A percentile compares a stretch with the other conserved stretches of the same genome.
These are phyloP conservation scores for Silybum marianum DNA, from an alignment of 129 eudicot species.

Conservation along the genomic window DNA sequence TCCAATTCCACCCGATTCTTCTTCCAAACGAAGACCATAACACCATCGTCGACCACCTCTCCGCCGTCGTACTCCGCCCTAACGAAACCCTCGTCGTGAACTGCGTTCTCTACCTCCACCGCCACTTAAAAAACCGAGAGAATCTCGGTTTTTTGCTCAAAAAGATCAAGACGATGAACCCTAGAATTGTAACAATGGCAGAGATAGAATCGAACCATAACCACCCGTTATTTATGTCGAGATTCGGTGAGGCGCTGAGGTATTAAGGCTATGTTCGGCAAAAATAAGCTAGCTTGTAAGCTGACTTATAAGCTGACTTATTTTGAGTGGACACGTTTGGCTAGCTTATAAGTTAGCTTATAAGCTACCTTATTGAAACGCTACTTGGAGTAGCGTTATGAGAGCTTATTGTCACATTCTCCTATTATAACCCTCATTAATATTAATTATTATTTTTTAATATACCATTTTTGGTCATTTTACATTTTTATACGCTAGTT, in stretches of 20 bases:
- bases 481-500: too few relatives aligned
- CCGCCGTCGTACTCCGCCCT: conserved; percentile 34
- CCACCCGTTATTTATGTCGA: conserved; percentile 50
- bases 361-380: too few relatives aligned
- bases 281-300: too few relatives aligned
- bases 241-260: conserved; percentile 56
- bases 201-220: conserved; percentile 73
- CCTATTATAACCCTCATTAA: too few relatives aligned
- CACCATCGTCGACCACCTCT: conserved; percentile 23
- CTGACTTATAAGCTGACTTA: too few relatives aligned
- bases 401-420: too few relatives aligned
- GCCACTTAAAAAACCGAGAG: conserved; percentile 51
- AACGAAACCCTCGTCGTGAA: conserved; percentile 79
- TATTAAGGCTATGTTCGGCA: too few relatives aligned
- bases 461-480: too few relatives aligned
- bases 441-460: too few relatives aligned
- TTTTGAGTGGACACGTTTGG: too few relatives aligned
- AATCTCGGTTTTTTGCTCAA: conserved; percentile 46
- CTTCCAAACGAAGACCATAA: conserved; percentile 18
- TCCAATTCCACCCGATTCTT: conserved; percentile 60
- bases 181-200: conserved; percentile 61
- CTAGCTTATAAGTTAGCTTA: too few relatives aligned
- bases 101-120: conserved; percentile 67
- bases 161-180: conserved; percentile 59
- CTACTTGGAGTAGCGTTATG: too few relatives aligned